Evolutionary conservation across 2,329 filamentous ascomycete genomes (phyloP).

Genomic region (Davidsoniella virescens): DNA sequence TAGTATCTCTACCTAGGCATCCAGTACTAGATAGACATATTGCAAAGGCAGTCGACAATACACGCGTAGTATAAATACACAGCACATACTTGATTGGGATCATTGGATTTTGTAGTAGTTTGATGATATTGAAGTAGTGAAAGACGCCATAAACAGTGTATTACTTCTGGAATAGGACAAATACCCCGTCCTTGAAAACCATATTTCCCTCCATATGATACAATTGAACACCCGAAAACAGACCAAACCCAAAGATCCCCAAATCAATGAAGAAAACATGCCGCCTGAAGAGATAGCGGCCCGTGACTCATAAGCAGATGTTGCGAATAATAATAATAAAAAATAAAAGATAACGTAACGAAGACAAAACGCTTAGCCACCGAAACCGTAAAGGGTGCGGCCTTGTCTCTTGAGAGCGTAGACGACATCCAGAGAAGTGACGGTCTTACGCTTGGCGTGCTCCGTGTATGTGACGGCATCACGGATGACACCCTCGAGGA

Average conservation of each 20-base stretch:
- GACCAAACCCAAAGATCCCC: conserved; percentile 20
- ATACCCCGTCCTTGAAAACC: conserved; percentile 20
- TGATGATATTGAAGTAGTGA: conserved; percentile 3
- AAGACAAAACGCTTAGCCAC: conserved; percentile 44
- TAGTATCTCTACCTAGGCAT: too few relatives aligned
- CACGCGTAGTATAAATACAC: too few relatives aligned
- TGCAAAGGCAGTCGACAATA: too few relatives aligned
- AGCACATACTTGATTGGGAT: background rate
- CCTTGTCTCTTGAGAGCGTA: conserved; percentile 54
- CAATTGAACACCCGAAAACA: conserved; percentile 27
- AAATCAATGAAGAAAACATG: conserved; percentile 13
- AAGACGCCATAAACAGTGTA: conserved; percentile 11
- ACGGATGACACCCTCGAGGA: conserved; percentile 62
- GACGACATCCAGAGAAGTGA: conserved; percentile 53
- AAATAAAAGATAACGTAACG: conserved; percentile 12
- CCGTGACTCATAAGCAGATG: conserved; percentile 16
- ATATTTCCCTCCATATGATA: conserved; percentile 26
- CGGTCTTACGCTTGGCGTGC: conserved; percentile 69
- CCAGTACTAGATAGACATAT: too few relatives aligned
- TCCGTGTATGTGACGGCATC: conserved; percentile 66
- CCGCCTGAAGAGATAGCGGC: conserved; percentile 8
- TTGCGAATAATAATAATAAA: conserved; percentile 2
- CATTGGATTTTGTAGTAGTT: background rate
- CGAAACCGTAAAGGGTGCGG: conserved; percentile 75
- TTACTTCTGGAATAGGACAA: conserved; percentile 12